Base-by-base conservation (phyloP, 2,329 filamentous ascomycete species). In the Diaporthe capsici region DNA sequence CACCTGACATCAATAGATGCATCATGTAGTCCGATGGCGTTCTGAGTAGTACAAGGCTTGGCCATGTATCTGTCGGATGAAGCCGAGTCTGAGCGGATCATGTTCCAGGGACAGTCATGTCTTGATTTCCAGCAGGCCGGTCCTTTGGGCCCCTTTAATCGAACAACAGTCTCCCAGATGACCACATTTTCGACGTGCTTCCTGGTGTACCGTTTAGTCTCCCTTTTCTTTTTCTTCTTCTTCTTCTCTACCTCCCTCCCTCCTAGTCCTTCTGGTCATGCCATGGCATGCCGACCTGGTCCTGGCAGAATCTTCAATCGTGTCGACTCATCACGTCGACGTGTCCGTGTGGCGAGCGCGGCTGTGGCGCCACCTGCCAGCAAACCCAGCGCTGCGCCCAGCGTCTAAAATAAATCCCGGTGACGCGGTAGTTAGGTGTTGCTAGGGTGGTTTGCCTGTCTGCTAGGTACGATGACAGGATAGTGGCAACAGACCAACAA, bases 281-380 rank as follows among this genome's bases (percentile, higher is more conserved):
- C 9, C 8, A 47, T 47, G 39, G n/a, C 15, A 34, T 10, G 47
- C 63, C 25, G 22, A 13, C 31, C 47, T 39, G 31, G 28, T 31
- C 22, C 63, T 25, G 25, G 28, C 44, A 34, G 28, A 49, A 15
- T 22, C 17, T 34, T 49, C 42, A 34, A 12, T 34, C 28, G 17
- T 51, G 63, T 51, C 44, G n/a, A 34, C 15, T 49, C 63, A 51
- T 37, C 44, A 22, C 28, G 47, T 68, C 65, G 47, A 53, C 65
- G 47, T 68, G 65, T 68, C 31, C 20, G 28, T 39, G 65, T 68
- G 65, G 47, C 65, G 31, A 53, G 65, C 65, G 65, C 65, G 65
- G 65, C 65, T 68, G 47, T 68, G 65, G 63, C 63, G 63, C 63
- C 63, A 68, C 63, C 20, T 65, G 61, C 61, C 61, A 47, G 25